Evolutionary conservation across 2,329 filamentous ascomycete genomes (phyloP).

Genomic region (Aspergillus udagawae): DNA sequence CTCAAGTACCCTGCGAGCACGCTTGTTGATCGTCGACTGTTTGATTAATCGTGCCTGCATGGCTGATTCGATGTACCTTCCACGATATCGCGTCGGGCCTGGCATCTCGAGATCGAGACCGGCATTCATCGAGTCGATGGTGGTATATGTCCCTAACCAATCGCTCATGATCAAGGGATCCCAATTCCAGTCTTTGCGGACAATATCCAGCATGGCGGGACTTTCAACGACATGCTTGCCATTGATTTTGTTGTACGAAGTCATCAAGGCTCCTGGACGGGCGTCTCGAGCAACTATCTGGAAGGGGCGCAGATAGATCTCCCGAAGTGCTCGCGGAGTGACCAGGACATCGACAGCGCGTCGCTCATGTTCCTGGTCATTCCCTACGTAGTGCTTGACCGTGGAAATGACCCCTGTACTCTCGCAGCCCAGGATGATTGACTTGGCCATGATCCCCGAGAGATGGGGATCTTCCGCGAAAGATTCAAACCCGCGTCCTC

Average conservation of each 20-base stretch:
- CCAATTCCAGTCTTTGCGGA: slow-evolving; percentile 33
- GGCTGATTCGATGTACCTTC: slow-evolving; percentile 33
- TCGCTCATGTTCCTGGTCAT: slow-evolving; percentile 33
- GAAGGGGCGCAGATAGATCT: slow-evolving; percentile 58
- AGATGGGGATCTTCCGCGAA: slow-evolving; percentile 25
- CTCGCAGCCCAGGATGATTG: slow-evolving; percentile 60
- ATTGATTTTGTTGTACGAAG: slow-evolving; percentile 50
- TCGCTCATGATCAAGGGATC: slow-evolving; percentile 34
- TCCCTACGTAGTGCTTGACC: slow-evolving; percentile 56
- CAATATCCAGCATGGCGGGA: slow-evolving; percentile 23
- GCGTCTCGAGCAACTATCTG: slow-evolving; percentile 52
- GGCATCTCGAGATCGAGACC: slow-evolving; percentile 27
- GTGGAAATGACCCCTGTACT: slow-evolving; percentile 66
- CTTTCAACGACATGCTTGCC: slow-evolving; percentile 36
- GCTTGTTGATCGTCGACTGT: slow-evolving; percentile 21
- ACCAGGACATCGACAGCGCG: slow-evolving; percentile 28
- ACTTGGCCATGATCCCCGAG: slow-evolving; percentile 16
- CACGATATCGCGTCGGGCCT: slow-evolving; percentile 13
- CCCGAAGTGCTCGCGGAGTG: slow-evolving; percentile 48
- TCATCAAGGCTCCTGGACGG: slow-evolving; percentile 52
- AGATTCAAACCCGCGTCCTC: slow-evolving; percentile 25
- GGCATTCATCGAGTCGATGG: slow-evolving; percentile 17
- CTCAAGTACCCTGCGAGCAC: slow-evolving; percentile 30
- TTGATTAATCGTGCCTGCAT: slow-evolving; percentile 26
- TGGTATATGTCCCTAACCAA: slow-evolving; percentile 23